Evolutionary conservation across 495 filamentous ascomycete species (phyloP).

Genomic region (Cercophora newfieldiana): DNA sequence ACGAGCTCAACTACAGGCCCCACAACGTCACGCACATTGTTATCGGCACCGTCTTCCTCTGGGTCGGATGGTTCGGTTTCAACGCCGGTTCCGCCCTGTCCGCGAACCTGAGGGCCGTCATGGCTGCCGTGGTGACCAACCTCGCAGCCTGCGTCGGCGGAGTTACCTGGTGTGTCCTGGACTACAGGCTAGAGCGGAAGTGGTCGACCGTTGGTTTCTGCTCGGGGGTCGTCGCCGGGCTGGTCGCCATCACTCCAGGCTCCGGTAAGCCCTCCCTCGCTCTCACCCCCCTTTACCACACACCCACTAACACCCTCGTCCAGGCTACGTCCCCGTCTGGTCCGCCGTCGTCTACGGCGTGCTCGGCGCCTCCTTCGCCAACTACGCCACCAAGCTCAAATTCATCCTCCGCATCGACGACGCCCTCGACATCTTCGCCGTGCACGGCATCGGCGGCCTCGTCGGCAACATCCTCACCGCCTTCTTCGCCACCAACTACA

Average conservation of each 20-base stretch:
- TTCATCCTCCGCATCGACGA: constrained; percentile 85
- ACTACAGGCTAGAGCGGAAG: constrained; percentile 90
- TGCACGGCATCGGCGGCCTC: constrained; percentile 83
- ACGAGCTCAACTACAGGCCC: constrained; percentile 91
- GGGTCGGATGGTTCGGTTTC: constrained; percentile 99
- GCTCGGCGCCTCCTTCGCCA: constrained; percentile 79
- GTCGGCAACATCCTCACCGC: constrained; percentile 85
- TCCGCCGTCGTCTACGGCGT: constrained; percentile 88
- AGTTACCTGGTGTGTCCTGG: constrained; percentile 91
- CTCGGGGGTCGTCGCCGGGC: constrained; percentile 86
- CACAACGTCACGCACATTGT: constrained; percentile 97
- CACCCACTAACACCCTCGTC: neutral
- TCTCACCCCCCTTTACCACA: neutral
- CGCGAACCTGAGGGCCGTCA: constrained; percentile 82
- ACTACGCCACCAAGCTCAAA: constrained; percentile 96
- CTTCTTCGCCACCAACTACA: constrained; percentile 91
- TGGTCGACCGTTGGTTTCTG: constrained; percentile 98
- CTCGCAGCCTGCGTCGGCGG: constrained; percentile 80
- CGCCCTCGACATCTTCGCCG: constrained; percentile 91
- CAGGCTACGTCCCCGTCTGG: constrained; percentile 86
- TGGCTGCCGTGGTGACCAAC: constrained; percentile 69
- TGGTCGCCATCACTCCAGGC: constrained; percentile 91
- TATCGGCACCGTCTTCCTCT: constrained; percentile 93
- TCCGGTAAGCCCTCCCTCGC: constrained; percentile 49
- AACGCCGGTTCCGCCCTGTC: constrained; percentile 86